Conservation (phyloP, 768 basidiomycete species). For the Termitomyces titanicus region DNA sequence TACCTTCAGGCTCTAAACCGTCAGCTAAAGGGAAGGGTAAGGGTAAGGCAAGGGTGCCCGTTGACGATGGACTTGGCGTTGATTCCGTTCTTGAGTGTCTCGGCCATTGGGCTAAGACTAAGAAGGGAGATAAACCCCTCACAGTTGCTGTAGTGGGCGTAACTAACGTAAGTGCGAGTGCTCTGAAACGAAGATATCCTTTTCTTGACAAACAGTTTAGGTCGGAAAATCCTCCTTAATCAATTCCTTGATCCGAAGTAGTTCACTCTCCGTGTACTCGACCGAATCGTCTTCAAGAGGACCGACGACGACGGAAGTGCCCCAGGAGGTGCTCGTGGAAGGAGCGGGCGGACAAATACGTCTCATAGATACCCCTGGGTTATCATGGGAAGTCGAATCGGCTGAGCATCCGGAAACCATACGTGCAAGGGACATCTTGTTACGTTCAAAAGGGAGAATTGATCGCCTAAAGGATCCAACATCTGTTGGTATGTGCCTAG, state of each 20-base stretch:
- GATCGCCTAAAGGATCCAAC: conserved; percentile 82
- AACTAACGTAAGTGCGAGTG: conserved; percentile 57
- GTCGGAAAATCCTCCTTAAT: conserved; percentile 83
- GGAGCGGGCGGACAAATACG: conserved; percentile 48
- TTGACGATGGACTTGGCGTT: conserved; percentile 60
- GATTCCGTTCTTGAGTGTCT: conserved; percentile 50
- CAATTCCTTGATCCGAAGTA: conserved; percentile 64
- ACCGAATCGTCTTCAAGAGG: conserved; percentile 45
- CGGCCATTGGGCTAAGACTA: conserved; percentile 41
- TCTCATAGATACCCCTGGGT: conserved; percentile 87
- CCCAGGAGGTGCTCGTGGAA: conserved; percentile 58
- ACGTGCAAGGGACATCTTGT: conserved; percentile 69
- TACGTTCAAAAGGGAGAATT: conserved; percentile 76
- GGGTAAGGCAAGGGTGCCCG: conserved; percentile 36
- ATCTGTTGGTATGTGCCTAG: conserved; percentile 53
- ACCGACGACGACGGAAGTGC: conserved; percentile 69
- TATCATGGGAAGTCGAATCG: conserved; percentile 48
- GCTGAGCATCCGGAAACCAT: conserved; percentile 33
- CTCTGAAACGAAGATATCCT: not conserved
- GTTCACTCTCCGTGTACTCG: conserved; percentile 58
- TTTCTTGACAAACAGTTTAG: conserved; percentile 30
- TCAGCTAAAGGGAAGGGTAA: conserved; percentile 36
- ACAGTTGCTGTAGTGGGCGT: conserved; percentile 80
- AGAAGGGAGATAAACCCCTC: conserved; percentile 46
- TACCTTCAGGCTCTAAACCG: conserved; percentile 35